Evolutionary conservation across 768 basidiomycete species (phyloP).

Genomic region (Tephrocybe sp.): DNA sequence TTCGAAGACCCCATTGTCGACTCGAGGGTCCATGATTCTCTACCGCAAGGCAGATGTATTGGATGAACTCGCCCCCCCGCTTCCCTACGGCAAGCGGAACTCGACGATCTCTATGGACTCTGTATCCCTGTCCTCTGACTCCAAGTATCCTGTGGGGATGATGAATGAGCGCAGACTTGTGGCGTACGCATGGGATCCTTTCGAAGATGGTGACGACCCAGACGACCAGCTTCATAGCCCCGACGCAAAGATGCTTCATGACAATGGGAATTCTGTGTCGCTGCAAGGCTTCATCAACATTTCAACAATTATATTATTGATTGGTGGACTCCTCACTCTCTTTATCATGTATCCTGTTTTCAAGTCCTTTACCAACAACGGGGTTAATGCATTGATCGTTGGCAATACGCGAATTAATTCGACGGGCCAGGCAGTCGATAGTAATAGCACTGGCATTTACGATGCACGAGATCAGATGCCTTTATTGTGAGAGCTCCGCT

Average conservation of each 20-base stretch:
- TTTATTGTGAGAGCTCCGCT: slow-evolving; percentile 12
- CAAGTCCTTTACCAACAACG: slow-evolving; percentile 35
- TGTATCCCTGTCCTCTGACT: slow-evolving; percentile 53
- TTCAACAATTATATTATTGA: slow-evolving; percentile 56
- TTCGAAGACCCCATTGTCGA: background rate
- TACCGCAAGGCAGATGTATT: slow-evolving; percentile 29
- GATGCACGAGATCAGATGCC: slow-evolving; percentile 32
- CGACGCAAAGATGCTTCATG: slow-evolving; percentile 26
- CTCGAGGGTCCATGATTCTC: slow-evolving; percentile 32
- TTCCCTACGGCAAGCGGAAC: slow-evolving; percentile 22
- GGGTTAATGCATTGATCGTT: slow-evolving; percentile 39
- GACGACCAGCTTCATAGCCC: slow-evolving; percentile 64
- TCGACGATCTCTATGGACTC: slow-evolving; percentile 35
- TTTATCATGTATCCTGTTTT: slow-evolving; percentile 80
- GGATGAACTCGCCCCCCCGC: slow-evolving; percentile 32
- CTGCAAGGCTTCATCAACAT: slow-evolving; percentile 53
- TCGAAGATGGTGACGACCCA: slow-evolving; percentile 38
- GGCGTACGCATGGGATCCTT: slow-evolving; percentile 65
- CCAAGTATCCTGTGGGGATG: slow-evolving; percentile 58
- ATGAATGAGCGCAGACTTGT: slow-evolving; percentile 37
- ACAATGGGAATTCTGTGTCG: slow-evolving; percentile 18
- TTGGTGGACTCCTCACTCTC: slow-evolving; percentile 54
- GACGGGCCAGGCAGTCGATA: slow-evolving; percentile 58
- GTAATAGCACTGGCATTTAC: too few relatives aligned
- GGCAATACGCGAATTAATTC: slow-evolving; percentile 60